A percentile compares a stretch with the other conserved stretches of the same genome.
Evolutionary conservation across 352 stramenopile species (phyloP).

Genomic region (Phytopythium boreale): DNA sequence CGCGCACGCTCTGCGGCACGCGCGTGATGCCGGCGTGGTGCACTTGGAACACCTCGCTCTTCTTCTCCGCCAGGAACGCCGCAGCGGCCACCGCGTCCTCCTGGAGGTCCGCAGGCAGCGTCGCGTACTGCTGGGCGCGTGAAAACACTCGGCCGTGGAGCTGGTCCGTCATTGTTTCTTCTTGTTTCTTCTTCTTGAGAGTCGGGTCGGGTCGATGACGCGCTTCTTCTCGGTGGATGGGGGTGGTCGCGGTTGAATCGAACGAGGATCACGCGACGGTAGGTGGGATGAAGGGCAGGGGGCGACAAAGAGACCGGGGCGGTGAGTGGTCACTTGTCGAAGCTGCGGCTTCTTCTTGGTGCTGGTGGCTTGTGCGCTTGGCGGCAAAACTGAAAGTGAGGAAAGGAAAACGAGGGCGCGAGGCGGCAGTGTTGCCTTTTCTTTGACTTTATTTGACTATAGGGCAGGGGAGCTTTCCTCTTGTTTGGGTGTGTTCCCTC

Average conservation of each 20-base stretch:
- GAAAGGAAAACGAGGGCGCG: not conserved
- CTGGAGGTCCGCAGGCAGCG: constrained; percentile 25
- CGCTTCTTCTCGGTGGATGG: not conserved
- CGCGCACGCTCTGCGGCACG: constrained; percentile 35
- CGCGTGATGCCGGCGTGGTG: constrained; percentile 40
- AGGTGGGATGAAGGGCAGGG: not conserved
- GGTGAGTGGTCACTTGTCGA: constrained; percentile 2
- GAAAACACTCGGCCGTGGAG: constrained; percentile 33
- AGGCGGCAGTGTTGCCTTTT: not conserved
- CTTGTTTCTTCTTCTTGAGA: constrained; percentile 6
- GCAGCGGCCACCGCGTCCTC: constrained; percentile 24
- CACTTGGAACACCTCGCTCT: constrained; percentile 33
- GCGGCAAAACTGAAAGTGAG: constrained; percentile 5
- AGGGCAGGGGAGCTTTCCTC: not conserved
- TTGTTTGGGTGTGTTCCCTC: not conserved
- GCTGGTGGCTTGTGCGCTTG: constrained; percentile 8
- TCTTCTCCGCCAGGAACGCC: constrained; percentile 37
- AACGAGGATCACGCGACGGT: not conserved
- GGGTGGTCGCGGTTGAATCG: not conserved
- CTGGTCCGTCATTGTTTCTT: constrained; percentile 20
- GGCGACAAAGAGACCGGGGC: not conserved
- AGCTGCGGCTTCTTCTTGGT: not conserved
- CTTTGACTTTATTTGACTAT: not conserved
- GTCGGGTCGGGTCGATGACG: not conserved
- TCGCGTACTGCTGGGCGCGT: constrained; percentile 17